Evolutionary conservation across 306 rosid species (phyloP), one percentile per base, ranked within the genome.

Genomic region (Trichosanthes truncata): DNA sequence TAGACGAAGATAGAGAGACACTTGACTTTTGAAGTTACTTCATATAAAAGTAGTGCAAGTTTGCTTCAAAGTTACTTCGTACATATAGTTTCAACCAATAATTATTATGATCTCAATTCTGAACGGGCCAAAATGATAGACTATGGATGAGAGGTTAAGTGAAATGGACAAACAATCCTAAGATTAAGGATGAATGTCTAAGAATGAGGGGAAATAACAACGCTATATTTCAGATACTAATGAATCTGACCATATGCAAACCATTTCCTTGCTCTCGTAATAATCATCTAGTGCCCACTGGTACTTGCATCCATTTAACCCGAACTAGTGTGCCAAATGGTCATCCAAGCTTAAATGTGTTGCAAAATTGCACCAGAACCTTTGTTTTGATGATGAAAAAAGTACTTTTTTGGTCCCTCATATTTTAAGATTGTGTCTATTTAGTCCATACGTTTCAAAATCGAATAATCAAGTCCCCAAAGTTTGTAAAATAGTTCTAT

Each of bases 271-370:
- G 88, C 81, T 91, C 88, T 96, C 97, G 33, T 89, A 91, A 82
- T 91, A 96, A 80, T 96, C 98, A 85, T 96, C 97, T 49, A 96
- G 88, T 33, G 99, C 99, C 99, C 99, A 96, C 79, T 96, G 99
- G 81, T 96, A 96, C 84, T 91, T 96, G 10, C 98, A 96, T 82
- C 93, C 98, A 83, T 96, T 90, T 83, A 96, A 83, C 77, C 99
- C 99, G 84, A 96, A 93, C 99, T 98, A 96, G 23, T 98, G 94
- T 18, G 98, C 99, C 87, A 96, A 85, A 84, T 93, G 97, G 80
- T 91, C 99, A 79, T 95, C 99, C 88, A 95, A 88, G 86, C 89
- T 93, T 15, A 97, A 93, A 84, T 96, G 99, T 15, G 93, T 98
- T 96, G 93, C 82, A 83, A 82, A 62, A 80, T 8, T 9, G 49